A percentile compares a stretch with the other conserved stretches of the same genome.
Conservation (phyloP, 2,329 filamentous ascomycete genomes). For the Ophiostoma ips region DNA sequence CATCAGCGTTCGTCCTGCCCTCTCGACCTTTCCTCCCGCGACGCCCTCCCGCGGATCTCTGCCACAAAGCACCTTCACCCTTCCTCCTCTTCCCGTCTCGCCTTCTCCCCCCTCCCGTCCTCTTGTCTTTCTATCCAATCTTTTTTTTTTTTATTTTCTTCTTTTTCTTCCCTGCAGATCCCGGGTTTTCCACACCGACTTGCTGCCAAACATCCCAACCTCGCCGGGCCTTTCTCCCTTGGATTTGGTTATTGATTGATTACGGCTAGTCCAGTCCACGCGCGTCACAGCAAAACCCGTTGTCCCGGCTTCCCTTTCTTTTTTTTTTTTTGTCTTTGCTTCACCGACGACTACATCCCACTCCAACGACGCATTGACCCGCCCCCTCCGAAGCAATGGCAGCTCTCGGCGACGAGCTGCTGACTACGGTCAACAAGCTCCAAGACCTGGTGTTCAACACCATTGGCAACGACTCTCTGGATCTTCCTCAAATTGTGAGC, state of each 20-base stretch:
- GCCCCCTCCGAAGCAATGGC: constrained; percentile 47
- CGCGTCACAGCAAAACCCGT: no score
- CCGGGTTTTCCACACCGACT: neutral
- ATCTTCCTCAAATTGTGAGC: constrained; percentile 91
- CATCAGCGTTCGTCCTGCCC: no score
- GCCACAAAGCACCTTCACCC: no score
- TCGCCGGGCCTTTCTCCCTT: neutral
- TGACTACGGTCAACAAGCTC: constrained; percentile 92
- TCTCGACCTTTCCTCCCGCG: no score
- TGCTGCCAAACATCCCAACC: neutral
- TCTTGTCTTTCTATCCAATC: no score
- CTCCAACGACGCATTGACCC: neutral
- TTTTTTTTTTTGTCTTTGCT: neutral
- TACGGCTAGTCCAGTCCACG: neutral
- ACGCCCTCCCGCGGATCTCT: no score
- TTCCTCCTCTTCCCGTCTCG: no score
- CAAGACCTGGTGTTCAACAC: constrained; percentile 99
- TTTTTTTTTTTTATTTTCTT: neutral
- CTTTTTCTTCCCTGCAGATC: neutral
- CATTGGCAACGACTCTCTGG: constrained; percentile 95
- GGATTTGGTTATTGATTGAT: no score
- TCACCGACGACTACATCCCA: no score
- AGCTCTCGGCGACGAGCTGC: constrained; percentile 86
- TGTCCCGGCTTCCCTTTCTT: no score
- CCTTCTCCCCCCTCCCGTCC: no score